Conservation (phyloP, 2,329 filamentous ascomycete genomes). For the Magnaporthales sp. region DNA sequence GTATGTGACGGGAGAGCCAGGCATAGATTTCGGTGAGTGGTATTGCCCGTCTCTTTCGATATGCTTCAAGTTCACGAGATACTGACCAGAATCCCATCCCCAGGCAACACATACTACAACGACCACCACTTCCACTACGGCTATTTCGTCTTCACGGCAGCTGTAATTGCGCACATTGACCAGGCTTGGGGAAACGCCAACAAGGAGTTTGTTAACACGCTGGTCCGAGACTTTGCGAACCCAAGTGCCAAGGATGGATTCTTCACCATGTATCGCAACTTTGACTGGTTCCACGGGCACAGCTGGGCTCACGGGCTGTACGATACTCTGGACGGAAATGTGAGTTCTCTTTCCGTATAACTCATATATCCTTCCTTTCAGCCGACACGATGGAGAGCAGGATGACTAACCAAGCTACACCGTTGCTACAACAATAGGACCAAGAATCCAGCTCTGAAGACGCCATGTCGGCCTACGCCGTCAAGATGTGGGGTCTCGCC, state of each 20-base stretch:
- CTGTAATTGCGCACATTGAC: conserved; percentile 74
- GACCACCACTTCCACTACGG: conserved; percentile 72
- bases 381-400: neutral
- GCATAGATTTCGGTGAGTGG: conserved; percentile 56
- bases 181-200: conserved; percentile 64
- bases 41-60: neutral
- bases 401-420: neutral
- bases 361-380: neutral
- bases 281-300: conserved; percentile 94
- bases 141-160: conserved; percentile 82
- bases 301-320: conserved; percentile 82
- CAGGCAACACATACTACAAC: conserved; percentile 72
- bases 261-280: conserved; percentile 75
- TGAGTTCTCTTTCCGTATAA: conserved; percentile 11
- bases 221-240: conserved; percentile 79
- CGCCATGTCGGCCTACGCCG: conserved; percentile 72
- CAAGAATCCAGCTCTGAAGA: conserved; percentile 89
- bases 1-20: conserved; percentile 59
- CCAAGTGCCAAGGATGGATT: conserved; percentile 59
- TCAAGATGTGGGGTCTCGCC: conserved; percentile 90
- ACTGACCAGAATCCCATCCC: conserved; percentile 24
- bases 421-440: conserved; percentile 28
- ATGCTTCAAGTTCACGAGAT: neutral
- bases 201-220: conserved; percentile 69
- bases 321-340: conserved; percentile 64